Evolutionary conservation across 257 asterid genomes (phyloP), one percentile per base, ranked within the genome.

Genomic region (Haberlea rhodopensis): DNA sequence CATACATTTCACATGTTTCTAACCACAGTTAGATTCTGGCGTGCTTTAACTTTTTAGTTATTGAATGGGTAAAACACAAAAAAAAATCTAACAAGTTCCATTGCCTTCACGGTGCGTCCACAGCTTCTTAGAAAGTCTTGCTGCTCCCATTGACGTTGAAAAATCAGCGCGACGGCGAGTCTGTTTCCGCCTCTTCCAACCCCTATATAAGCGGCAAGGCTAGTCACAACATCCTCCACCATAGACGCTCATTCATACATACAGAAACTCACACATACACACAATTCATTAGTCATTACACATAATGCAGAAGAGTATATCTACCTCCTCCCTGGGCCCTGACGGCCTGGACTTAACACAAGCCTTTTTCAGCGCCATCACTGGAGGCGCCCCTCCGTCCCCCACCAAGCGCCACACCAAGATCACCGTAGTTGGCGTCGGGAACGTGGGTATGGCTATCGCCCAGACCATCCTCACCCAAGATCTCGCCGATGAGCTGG

Each of bases 391-490:
- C 9, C 72, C 90, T 16, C 72, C 84, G 0, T 67, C 89, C 16
- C 49, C 84, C 48, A 56, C 84, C 63, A 79, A 69, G 8, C 96
- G 89, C 73, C 84, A 60, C 73, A 85, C 85, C 63, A 90, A 90
- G 62, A 75, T 90, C 80, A 78, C 96, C 67, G 95, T 90, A 60
- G 79, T 90, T 48, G 96, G 96, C 51, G 87, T 87, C 34, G 97
- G 97, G 1, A 90, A 90, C 76, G 97, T 90, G 32, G 96, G 97
- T 10, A 90, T 87, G 96, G 97, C 97, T 63, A 90, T 90, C 27
- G 96, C 97, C 5, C 97, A 90, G 67, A 90, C 97, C 48, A 85
- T 90, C 72, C 80, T 90, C 24, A 90, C 97, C 28, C 97, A 90
- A 18, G 95, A 90, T 67, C 88, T 90, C 69, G 85, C 58, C 63